Conservation (phyloP, 2,329 filamentous ascomycete genomes). For the Ceratocystis colombiana region DNA sequence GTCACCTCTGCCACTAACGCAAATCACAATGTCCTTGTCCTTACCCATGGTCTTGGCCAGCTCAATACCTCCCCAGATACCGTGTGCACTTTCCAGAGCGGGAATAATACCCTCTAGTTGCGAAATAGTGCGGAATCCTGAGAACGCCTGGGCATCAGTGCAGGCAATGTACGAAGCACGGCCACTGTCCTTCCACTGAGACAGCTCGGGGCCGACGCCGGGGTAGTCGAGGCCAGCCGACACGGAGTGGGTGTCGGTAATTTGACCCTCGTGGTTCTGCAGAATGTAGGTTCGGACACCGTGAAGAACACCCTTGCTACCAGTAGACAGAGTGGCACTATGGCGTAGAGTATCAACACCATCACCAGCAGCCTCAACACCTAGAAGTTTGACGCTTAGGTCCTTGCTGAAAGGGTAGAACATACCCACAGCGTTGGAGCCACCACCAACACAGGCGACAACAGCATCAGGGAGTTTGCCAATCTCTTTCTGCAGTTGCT, state of each 20-base stretch:
- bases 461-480: constrained; percentile 92
- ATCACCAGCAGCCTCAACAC: constrained; percentile 91
- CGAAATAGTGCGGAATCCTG: constrained; percentile 73
- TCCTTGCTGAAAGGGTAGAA: constrained; percentile 94
- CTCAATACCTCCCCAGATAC: constrained; percentile 78
- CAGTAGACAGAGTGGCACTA: constrained; percentile 76
- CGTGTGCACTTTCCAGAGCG: constrained; percentile 86
- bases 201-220: constrained; percentile 86
- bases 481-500: constrained; percentile 73
- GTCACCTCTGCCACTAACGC: constrained; percentile 83
- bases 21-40: constrained; percentile 85
- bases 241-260: constrained; percentile 88
- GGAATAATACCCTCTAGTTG: constrained; percentile 95
- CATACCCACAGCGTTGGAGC: constrained; percentile 93
- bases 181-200: constrained; percentile 81
- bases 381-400: constrained; percentile 71
- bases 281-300: constrained; percentile 93
- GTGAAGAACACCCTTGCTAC: constrained; percentile 85
- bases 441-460: constrained; percentile 91
- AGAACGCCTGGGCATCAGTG: constrained; percentile 82
- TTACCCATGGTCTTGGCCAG: constrained; percentile 86
- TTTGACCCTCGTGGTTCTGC: constrained; percentile 86
- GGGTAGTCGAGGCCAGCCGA: constrained; percentile 96
- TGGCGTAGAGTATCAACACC: constrained; percentile 78
- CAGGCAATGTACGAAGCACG: constrained; percentile 83